Conservation (phyloP, 2,329 filamentous ascomycete species). For the Microdochium nivale region DNA sequence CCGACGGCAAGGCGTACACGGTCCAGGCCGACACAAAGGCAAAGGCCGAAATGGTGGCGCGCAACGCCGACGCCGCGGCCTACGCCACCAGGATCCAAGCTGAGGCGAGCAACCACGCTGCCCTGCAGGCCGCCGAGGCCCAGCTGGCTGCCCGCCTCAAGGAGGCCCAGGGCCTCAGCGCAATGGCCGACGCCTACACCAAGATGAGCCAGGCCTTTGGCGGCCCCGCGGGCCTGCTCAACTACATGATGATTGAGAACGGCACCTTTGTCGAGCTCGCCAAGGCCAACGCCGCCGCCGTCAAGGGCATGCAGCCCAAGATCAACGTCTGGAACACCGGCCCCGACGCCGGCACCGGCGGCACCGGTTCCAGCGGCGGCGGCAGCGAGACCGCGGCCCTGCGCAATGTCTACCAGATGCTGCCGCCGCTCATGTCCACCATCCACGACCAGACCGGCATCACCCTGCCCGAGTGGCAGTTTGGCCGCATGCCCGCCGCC, state of each 20-base stretch:
- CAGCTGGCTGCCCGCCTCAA: constrained; percentile 51
- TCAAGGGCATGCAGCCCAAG: constrained; percentile 75
- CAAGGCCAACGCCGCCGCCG: constrained; percentile 66
- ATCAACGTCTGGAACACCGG: constrained; percentile 88
- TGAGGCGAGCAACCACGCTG: constrained; percentile 26
- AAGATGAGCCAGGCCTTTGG: constrained; percentile 66
- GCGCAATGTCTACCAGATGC: constrained; percentile 74
- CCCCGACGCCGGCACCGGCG: constrained; percentile 30
- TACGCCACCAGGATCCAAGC: constrained; percentile 39
- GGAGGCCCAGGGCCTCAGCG: constrained; percentile 67
- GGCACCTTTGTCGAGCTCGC: constrained; percentile 71
- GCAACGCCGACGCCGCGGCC: constrained; percentile 41
- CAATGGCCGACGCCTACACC: constrained; percentile 74
- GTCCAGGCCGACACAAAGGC: constrained; percentile 52
- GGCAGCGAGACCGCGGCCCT: constrained; percentile 55
- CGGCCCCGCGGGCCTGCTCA: constrained; percentile 67
- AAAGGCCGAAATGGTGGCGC: constrained; percentile 42
- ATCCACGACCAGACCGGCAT: constrained; percentile 89
- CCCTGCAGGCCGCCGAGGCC: constrained; percentile 43
- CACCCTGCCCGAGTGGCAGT: constrained; percentile 68
- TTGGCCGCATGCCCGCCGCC: constrained; percentile 37
- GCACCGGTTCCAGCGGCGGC: constrained; percentile 38
- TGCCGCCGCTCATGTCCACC: constrained; percentile 74
- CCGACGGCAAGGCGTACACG: constrained; percentile 44
- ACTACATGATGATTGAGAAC: constrained; percentile 83